Conservation (phyloP, 1,284 basidiomycete genomes). For the Cryptococcus sp. region DNA sequence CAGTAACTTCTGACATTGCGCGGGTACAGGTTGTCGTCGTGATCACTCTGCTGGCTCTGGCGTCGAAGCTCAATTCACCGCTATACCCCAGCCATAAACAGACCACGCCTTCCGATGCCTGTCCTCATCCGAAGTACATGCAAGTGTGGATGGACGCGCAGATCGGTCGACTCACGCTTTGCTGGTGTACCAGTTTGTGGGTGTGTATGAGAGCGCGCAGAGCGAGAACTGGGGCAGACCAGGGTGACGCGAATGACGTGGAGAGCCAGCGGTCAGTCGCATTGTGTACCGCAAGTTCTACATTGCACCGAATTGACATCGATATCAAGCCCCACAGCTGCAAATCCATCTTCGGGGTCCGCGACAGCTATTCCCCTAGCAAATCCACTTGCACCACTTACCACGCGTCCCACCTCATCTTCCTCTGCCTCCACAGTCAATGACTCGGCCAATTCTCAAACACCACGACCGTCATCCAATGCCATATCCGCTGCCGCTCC, state of each 20-base stretch:
- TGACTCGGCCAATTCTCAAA: no score
- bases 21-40: conserved; percentile 25
- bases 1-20: neutral
- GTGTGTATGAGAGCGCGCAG: conserved; percentile 13
- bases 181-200: conserved; percentile 35
- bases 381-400: no score
- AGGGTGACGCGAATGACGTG: conserved; percentile 1
- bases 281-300: neutral
- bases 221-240: neutral
- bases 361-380: no score
- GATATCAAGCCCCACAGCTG: no score
- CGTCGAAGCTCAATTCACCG: conserved; percentile 23
- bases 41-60: conserved; percentile 31
- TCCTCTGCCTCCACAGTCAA: no score
- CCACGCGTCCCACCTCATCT: no score
- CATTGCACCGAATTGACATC: no score
- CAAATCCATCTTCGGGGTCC: no score
- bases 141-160: conserved; percentile 37
- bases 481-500: no score
- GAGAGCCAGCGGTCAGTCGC: neutral
- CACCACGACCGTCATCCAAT: no score
- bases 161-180: conserved; percentile 23
- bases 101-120: conserved; percentile 18
- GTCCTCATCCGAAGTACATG: conserved; percentile 30
- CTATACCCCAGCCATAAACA: conserved; percentile 23